These are phyloP conservation scores for Fusarium odoratissimum DNA, from an alignment of 2,329 filamentous ascomycete species.

Conservation along the genomic window DNA sequence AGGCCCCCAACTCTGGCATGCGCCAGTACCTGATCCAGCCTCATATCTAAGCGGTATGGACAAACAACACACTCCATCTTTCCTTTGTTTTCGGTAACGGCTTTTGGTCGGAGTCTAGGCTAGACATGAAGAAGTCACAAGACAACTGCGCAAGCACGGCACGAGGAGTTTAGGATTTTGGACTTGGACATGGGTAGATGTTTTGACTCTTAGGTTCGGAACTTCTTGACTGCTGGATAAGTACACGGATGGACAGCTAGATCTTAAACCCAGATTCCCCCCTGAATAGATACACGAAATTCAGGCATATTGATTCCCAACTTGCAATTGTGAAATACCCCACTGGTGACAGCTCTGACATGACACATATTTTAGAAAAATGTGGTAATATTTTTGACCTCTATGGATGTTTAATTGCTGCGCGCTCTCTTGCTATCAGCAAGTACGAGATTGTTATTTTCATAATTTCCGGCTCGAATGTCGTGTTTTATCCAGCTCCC, in stretches of 20 bases:
- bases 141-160: background rate
- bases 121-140: background rate
- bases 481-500: background rate
- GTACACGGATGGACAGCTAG: background rate
- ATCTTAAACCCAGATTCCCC: background rate
- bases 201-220: background rate
- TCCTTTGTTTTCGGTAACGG: background rate
- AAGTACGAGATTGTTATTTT: fast-evolving
- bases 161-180: background rate
- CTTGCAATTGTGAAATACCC: background rate
- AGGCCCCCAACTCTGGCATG: slow-evolving; percentile 35
- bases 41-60: background rate
- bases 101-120: background rate
- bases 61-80: background rate
- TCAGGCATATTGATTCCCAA: background rate
- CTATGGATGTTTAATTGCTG: fast-evolving
- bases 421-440: fast-evolving
- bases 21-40: slow-evolving; percentile 29
- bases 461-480: fast-evolving
- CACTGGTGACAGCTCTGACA: too few species aligned
- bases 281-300: background rate
- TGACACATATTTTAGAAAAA: fast-evolving
- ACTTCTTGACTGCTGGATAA: background rate
- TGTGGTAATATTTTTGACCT: fast-evolving
- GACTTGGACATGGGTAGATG: background rate